phyloP scores from a whole-genome alignment of 1,139 yeast genomes.

The Pneumocystis wakefieldiae region DNA sequence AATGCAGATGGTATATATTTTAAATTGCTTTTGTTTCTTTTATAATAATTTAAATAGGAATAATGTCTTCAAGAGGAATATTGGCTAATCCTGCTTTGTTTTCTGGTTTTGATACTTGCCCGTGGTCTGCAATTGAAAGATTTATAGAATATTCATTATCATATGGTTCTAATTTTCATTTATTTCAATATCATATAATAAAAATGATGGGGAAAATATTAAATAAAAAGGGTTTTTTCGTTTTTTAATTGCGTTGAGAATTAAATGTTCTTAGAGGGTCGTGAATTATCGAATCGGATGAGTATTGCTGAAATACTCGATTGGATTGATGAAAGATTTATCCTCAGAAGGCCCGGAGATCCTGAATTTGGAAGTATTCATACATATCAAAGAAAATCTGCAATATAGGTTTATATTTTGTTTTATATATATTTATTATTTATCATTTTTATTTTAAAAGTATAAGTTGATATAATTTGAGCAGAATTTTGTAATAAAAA shows the following conservation, averaged over 20 bases:
- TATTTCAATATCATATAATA: slow-evolving; percentile 73
- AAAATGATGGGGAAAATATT: slow-evolving; percentile 58
- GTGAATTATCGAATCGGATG: slow-evolving; percentile 51
- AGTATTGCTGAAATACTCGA: slow-evolving; percentile 49
- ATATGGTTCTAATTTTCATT: slow-evolving; percentile 70
- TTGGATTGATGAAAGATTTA: slow-evolving; percentile 64
- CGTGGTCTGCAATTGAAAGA: slow-evolving; percentile 80
- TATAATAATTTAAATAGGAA: slow-evolving; percentile 28
- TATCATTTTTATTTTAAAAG: not conserved
- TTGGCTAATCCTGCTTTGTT: slow-evolving; percentile 77
- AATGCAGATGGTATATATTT: slow-evolving; percentile 45
- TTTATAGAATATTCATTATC: slow-evolving; percentile 67
- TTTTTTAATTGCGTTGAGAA: not conserved
- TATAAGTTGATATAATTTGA: too few species aligned
- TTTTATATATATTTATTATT: not conserved
- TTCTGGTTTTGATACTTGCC: slow-evolving; percentile 54
- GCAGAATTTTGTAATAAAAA: not conserved
- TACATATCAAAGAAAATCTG: not conserved
- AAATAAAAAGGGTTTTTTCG: slow-evolving; percentile 25
- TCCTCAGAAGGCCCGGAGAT: slow-evolving; percentile 50
- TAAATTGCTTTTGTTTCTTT: not conserved
- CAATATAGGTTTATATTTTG: not conserved
- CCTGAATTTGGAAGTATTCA: slow-evolving; percentile 37
- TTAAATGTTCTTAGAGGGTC: slow-evolving; percentile 24
- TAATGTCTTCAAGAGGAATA: slow-evolving; percentile 90